A percentile compares a stretch with the other conserved stretches of the same genome.
phyloP scores from a whole-genome alignment of 306 rosid genomes.

The Dryas octopetala region DNA sequence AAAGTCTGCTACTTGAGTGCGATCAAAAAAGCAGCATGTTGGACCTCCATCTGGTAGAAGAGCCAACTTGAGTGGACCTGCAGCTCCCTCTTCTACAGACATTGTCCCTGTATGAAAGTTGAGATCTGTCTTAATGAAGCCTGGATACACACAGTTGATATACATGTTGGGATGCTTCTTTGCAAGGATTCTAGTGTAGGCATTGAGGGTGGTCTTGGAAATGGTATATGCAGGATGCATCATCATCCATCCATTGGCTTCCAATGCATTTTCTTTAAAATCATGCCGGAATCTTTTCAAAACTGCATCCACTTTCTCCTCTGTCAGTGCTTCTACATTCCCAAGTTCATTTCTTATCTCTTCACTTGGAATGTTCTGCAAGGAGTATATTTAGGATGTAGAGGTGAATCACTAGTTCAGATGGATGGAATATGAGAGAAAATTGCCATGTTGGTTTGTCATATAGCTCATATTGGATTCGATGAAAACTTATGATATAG shows the following conservation, averaged over 20 bases:
- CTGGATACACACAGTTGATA: constrained; percentile 63
- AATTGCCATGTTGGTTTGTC: too few relatives aligned
- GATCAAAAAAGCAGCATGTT: constrained; percentile 48
- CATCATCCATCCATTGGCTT: constrained; percentile 54
- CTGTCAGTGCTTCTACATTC: constrained; percentile 34
- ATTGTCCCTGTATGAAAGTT: constrained; percentile 49
- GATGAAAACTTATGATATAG: too few relatives aligned
- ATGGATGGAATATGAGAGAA: neutral
- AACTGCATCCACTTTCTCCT: constrained; percentile 49
- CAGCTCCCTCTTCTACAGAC: constrained; percentile 49
- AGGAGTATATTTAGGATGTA: too few relatives aligned
- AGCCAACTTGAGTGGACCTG: constrained; percentile 48
- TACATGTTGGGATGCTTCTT: constrained; percentile 39
- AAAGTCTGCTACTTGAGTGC: constrained; percentile 41
- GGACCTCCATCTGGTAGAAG: constrained; percentile 47
- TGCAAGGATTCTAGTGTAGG: constrained; percentile 56
- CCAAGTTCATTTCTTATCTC: constrained; percentile 47
- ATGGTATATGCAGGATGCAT: constrained; percentile 61
- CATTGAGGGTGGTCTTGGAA: constrained; percentile 52
- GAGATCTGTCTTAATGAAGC: constrained; percentile 47
- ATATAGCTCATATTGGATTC: too few relatives aligned
- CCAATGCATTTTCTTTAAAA: constrained; percentile 43
- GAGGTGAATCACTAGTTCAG: neutral
- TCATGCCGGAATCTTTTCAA: constrained; percentile 42
- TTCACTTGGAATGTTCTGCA: constrained; percentile 53